Percentiles rank a stretch among this genome's conserved stretches.
phyloP scores from a whole-genome alignment of 2,329 filamentous ascomycete species.

The Incumbomyces delicatus region DNA sequence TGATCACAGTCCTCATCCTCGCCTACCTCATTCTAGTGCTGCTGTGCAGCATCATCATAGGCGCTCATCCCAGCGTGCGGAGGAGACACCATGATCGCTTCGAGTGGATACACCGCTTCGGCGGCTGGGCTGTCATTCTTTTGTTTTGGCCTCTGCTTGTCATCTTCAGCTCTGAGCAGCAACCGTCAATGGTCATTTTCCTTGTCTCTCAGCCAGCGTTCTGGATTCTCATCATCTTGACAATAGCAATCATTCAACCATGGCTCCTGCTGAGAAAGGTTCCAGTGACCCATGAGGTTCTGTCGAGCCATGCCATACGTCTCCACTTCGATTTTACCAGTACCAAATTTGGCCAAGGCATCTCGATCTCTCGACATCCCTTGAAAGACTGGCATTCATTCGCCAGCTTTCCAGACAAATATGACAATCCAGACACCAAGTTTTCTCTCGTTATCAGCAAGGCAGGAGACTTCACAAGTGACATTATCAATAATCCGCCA shows the following conservation, averaged over 20 bases:
- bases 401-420: slow-evolving; percentile 14
- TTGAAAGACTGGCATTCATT: slow-evolving; percentile 22
- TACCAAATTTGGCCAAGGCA: slow-evolving; percentile 15
- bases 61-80: slow-evolving; percentile 25
- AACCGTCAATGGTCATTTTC: slow-evolving; percentile 5
- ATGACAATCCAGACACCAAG: slow-evolving; percentile 8
- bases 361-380: slow-evolving; percentile 16
- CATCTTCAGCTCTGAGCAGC: slow-evolving; percentile 3
- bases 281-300: slow-evolving; percentile 17
- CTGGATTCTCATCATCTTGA: slow-evolving; percentile 20
- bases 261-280: slow-evolving; percentile 19
- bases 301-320: slow-evolving; percentile 20
- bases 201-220: slow-evolving; percentile 13
- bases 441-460: slow-evolving; percentile 12
- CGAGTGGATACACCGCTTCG: slow-evolving; percentile 29
- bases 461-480: slow-evolving; percentile 21
- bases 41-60: slow-evolving; percentile 23
- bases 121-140: slow-evolving; percentile 25
- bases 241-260: slow-evolving; percentile 17
- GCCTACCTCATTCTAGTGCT: slow-evolving; percentile 23
- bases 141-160: slow-evolving; percentile 13
- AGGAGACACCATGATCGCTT: slow-evolving; percentile 27
- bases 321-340: slow-evolving; percentile 20
- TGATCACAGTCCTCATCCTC: slow-evolving; percentile 25
- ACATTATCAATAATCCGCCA: slow-evolving; percentile 17